A percentile compares a stretch with the other conserved stretches of the same genome.
These are phyloP conservation scores for Bromus sterilis DNA, from an alignment of 176 grass and related monocot genomes.

Conservation along the genomic window DNA sequence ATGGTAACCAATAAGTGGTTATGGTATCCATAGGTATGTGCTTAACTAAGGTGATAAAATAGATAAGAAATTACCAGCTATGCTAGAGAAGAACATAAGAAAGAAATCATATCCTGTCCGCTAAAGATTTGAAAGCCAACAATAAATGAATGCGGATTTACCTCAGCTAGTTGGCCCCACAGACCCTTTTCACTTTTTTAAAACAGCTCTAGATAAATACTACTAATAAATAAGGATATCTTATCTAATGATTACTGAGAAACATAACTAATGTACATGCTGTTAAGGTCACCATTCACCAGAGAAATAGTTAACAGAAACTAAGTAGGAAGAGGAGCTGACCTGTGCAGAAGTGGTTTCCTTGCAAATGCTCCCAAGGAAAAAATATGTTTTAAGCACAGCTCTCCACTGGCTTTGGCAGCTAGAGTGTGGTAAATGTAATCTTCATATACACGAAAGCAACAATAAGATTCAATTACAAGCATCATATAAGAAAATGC, in stretches of 20 bases:
- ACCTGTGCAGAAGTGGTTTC: conserved; percentile 96
- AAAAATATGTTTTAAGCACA: conserved; percentile 94
- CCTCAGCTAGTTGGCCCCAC: background rate
- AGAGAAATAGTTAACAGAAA: background rate
- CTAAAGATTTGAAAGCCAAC: background rate
- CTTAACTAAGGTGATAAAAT: background rate
- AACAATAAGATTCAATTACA: conserved; percentile 13
- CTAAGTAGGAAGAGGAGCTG: conserved; percentile 16
- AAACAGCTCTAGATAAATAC: background rate
- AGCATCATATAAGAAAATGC: background rate
- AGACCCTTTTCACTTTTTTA: background rate
- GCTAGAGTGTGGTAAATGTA: conserved; percentile 98
- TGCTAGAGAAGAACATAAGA: background rate
- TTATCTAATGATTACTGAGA: background rate
- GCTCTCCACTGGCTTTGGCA: conserved; percentile 94
- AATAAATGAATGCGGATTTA: background rate
- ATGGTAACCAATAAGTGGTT: background rate
- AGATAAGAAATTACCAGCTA: background rate
- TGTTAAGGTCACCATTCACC: background rate
- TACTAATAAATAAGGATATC: background rate
- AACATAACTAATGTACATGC: background rate
- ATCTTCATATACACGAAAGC: conserved; percentile 48
- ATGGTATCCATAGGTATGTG: background rate
- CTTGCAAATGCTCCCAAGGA: conserved; percentile 86
- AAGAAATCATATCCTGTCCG: background rate